Evolutionary conservation across 1,139 yeast species (phyloP).

Genomic region (Saccharomycopsis hybrid): DNA sequence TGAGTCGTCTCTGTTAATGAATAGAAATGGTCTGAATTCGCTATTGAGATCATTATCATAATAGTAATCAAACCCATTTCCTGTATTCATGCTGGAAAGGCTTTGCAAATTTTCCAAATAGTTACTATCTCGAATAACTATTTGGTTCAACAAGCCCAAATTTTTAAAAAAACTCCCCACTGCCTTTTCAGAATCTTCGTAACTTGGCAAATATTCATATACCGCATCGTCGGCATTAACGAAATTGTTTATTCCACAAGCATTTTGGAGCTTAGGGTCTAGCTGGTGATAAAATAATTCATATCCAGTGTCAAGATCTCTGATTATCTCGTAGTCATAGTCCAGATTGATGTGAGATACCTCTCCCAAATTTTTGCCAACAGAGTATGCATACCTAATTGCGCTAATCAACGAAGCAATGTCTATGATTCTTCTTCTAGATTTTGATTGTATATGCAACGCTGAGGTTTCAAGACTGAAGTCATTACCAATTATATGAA

Average conservation of each 20-base stretch:
- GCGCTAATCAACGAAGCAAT: conserved; percentile 20
- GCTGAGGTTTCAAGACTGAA: not conserved
- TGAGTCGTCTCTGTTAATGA: conserved; percentile 10
- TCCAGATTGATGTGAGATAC: not conserved
- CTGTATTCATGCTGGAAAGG: conserved; percentile 3
- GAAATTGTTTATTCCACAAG: conserved; percentile 4
- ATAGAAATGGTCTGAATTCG: conserved; percentile 20
- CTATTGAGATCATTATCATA: conserved; percentile 13
- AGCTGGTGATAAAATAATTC: conserved; percentile 19
- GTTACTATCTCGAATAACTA: conserved; percentile 16
- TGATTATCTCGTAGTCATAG: conserved; percentile 4
- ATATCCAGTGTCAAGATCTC: conserved; percentile 13
- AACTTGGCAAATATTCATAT: conserved; percentile 15
- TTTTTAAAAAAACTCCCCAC: conserved; percentile 19
- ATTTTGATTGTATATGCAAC: conserved; percentile 16
- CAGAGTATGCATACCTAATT: conserved; percentile 17
- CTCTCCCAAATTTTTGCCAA: conserved; percentile 11
- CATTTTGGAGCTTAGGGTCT: conserved; percentile 15
- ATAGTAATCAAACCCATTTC: conserved; percentile 16
- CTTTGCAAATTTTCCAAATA: conserved; percentile 16
- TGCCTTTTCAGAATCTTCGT: conserved; percentile 18
- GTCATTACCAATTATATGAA: not conserved
- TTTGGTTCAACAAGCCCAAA: conserved; percentile 17
- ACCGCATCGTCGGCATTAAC: not conserved
- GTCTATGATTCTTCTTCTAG: conserved; percentile 13